Conservation (phyloP, 306 rosid genomes). For the Erythrophleum fordii region DNA sequence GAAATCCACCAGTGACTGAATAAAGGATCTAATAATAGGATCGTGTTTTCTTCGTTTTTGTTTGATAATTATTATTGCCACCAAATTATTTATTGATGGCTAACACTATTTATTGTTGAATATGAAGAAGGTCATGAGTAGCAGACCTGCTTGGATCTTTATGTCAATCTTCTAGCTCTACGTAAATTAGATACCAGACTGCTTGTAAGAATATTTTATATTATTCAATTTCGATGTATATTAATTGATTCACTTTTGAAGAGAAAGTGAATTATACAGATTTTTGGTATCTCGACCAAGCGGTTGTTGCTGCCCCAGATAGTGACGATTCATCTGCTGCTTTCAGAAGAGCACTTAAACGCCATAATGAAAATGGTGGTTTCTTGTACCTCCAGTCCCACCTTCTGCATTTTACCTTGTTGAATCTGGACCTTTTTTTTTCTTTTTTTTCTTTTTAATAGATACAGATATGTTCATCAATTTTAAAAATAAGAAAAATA, state of each 20-base stretch:
- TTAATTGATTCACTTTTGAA: background rate
- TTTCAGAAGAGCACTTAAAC: slow-evolving; percentile 69
- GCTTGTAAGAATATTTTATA: slow-evolving; percentile 60
- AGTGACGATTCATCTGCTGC: slow-evolving; percentile 65
- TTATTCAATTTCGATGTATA: background rate
- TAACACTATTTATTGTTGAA: slow-evolving; percentile 26
- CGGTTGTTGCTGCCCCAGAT: slow-evolving; percentile 76
- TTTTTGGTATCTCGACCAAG: slow-evolving; percentile 97
- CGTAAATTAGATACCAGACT: slow-evolving; percentile 96
- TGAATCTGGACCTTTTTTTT: too few relatives aligned
- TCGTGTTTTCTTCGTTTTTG: background rate
- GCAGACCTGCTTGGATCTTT: slow-evolving; percentile 90
- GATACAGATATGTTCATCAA: too few relatives aligned
- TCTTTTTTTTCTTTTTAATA: too few relatives aligned
- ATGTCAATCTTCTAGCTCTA: slow-evolving; percentile 90
- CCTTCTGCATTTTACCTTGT: too few relatives aligned
- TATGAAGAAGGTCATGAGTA: slow-evolving; percentile 80
- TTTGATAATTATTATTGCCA: too few relatives aligned
- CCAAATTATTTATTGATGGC: background rate
- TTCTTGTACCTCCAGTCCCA: slow-evolving; percentile 92
- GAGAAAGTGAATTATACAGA: slow-evolving; percentile 53
- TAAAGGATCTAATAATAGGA: background rate
- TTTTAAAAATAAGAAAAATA: too few relatives aligned
- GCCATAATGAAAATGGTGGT: slow-evolving; percentile 98
- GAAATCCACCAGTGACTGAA: too few relatives aligned